Conservation (phyloP, 345 rosid genomes). For the Bruguiera sexangula region DNA sequence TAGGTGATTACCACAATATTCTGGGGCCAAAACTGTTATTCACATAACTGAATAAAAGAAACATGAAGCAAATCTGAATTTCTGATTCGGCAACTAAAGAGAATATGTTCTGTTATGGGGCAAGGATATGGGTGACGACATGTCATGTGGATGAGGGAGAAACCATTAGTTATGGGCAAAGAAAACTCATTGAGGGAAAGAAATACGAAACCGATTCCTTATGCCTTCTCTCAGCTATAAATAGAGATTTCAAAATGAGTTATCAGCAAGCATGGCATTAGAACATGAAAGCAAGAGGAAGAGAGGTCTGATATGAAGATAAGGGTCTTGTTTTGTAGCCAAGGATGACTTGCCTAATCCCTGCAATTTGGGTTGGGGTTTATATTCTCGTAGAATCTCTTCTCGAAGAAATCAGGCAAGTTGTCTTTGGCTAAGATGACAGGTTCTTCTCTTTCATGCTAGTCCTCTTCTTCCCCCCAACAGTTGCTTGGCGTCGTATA, state of each 20-base stretch:
- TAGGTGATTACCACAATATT: too few species aligned
- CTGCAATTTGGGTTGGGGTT: background rate
- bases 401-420: background rate
- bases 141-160: background rate
- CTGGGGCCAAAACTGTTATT: too few species aligned
- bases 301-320: constrained; percentile 18
- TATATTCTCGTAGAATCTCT: too few species aligned
- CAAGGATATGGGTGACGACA: background rate
- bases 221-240: constrained; percentile 9
- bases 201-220: background rate
- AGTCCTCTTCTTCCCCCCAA: constrained; percentile 1
- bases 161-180: background rate
- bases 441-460: background rate
- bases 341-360: constrained; percentile 5
- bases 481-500: background rate
- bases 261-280: background rate
- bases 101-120: constrained; percentile 16
- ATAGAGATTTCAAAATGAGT: background rate
- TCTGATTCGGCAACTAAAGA: too few species aligned
- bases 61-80: too few species aligned
- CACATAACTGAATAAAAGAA: too few species aligned
- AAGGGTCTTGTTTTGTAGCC: constrained; percentile 16
- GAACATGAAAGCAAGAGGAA: constrained; percentile 4
- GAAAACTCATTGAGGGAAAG: too few species aligned
- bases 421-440: background rate